These are phyloP conservation scores for Geotrichum europaeum DNA, from an alignment of 1,139 yeast genomes.

Conservation along the genomic window DNA sequence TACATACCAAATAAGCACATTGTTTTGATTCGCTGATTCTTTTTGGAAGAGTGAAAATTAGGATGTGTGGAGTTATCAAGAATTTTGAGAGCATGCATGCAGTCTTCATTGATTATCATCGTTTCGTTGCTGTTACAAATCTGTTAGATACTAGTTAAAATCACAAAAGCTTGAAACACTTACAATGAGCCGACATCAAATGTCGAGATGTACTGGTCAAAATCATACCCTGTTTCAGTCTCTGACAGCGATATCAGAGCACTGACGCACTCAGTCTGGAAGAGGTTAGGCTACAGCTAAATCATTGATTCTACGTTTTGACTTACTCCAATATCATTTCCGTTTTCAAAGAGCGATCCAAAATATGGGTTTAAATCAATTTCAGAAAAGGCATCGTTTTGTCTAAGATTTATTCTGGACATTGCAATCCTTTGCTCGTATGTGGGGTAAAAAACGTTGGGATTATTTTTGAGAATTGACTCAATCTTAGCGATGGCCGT, in stretches of 20 bases:
- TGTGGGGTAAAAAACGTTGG: conserved; percentile 12
- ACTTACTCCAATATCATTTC: conserved; percentile 16
- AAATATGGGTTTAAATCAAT: conserved; percentile 11
- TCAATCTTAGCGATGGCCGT: conserved; percentile 12
- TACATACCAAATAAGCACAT: conserved; percentile 22
- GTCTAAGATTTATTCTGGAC: conserved; percentile 8
- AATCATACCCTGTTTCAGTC: background rate
- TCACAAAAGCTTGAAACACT: background rate
- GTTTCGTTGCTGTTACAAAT: conserved; percentile 9
- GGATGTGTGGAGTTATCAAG: conserved; percentile 25
- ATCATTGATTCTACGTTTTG: background rate
- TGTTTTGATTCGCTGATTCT: conserved; percentile 11
- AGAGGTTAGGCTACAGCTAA: background rate
- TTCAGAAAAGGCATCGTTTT: conserved; percentile 2
- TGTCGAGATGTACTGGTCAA: conserved; percentile 8
- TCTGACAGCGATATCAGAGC: conserved; percentile 12
- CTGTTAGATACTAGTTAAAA: background rate
- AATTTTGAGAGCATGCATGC: conserved; percentile 34
- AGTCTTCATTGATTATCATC: conserved; percentile 37
- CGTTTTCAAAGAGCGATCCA: conserved; percentile 14
- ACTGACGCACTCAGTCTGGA: conserved; percentile 15
- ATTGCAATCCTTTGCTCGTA: conserved; percentile 12
- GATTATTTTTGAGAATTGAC: conserved; percentile 6
- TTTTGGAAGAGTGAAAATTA: conserved; percentile 16
- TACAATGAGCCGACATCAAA: conserved; percentile 13